These are phyloP conservation scores for Pythium guiyangense DNA, from an alignment of 352 stramenopile species.

Conservation along the genomic window DNA sequence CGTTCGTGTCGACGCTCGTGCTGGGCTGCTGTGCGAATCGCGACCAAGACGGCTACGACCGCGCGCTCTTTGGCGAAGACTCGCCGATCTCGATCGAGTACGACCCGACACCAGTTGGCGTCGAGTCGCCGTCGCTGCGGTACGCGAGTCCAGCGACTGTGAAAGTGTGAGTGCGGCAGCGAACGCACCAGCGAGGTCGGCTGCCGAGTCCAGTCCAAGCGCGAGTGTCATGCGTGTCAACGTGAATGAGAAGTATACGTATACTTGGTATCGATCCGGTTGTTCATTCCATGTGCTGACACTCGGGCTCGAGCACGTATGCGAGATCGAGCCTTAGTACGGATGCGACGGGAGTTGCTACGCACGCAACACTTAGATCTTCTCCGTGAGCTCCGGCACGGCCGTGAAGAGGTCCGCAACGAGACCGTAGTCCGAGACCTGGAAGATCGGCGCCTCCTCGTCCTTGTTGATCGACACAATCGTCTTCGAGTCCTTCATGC, in stretches of 20 bases:
- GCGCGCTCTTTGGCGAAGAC: conserved; percentile 10
- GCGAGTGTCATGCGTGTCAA: not conserved
- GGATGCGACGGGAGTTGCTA: not conserved
- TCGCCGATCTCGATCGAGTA: conserved; percentile 14
- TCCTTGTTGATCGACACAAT: conserved; percentile 99
- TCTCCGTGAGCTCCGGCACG: conserved; percentile 97
- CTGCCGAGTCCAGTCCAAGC: no score
- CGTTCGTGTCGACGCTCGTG: conserved; percentile 9
- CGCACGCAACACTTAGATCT: conserved; percentile 79
- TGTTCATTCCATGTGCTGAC: not conserved
- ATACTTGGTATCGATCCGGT: no score
- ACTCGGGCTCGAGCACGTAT: not conserved
- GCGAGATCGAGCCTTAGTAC: no score
- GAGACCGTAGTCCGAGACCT: conserved; percentile 98
- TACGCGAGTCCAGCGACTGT: not conserved
- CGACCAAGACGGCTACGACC: conserved; percentile 10
- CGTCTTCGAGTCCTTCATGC: conserved; percentile 99
- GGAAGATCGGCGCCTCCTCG: conserved; percentile 98
- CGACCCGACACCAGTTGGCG: conserved; percentile 9
- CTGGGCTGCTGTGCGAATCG: conserved; percentile 7
- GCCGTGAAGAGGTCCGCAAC: conserved; percentile 97
- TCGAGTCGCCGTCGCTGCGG: not conserved
- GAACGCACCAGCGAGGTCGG: no score
- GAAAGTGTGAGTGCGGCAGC: conserved; percentile 3
- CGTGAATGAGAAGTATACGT: not conserved